These are phyloP conservation scores for Hyaloscypha finlandica DNA, from an alignment of 495 filamentous ascomycete genomes.

Conservation along the genomic window DNA sequence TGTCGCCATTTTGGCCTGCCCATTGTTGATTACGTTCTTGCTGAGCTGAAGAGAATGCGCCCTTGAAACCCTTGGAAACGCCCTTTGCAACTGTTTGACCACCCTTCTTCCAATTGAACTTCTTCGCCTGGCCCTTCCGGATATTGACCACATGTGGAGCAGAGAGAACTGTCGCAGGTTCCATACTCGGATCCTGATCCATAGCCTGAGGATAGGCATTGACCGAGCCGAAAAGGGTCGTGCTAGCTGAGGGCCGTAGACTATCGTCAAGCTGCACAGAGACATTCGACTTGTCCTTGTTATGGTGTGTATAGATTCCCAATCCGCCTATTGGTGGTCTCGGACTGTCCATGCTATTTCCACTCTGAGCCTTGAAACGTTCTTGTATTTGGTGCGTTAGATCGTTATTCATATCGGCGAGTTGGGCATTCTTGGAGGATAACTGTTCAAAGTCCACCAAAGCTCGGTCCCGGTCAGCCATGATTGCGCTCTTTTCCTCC, in stretches of 20 bases:
- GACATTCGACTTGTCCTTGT: slow-evolving; percentile 71
- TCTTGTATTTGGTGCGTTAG: slow-evolving; percentile 92
- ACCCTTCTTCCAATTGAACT: slow-evolving; percentile 98
- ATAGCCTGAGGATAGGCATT: slow-evolving; percentile 30
- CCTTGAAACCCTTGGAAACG: slow-evolving; percentile 89
- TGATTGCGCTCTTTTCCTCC: slow-evolving; percentile 78
- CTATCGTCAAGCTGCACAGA: slow-evolving; percentile 60
- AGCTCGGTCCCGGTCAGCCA: slow-evolving; percentile 83
- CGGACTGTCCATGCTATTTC: slow-evolving; percentile 44
- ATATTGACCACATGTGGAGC: slow-evolving; percentile 92
- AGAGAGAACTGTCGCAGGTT: slow-evolving; percentile 57
- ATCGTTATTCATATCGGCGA: slow-evolving; percentile 92
- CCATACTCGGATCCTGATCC: slow-evolving; percentile 51
- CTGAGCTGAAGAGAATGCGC: slow-evolving; percentile 59
- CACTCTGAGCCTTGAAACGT: slow-evolving; percentile 79
- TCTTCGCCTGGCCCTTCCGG: slow-evolving; percentile 86
- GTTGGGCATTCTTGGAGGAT: slow-evolving; percentile 87
- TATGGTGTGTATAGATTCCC: slow-evolving; percentile 73
- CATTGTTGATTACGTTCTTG: slow-evolving; percentile 41
- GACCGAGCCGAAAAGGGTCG: slow-evolving; percentile 33
- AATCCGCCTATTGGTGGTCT: slow-evolving; percentile 70
- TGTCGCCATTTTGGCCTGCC: slow-evolving; percentile 52
- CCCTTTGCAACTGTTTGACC: slow-evolving; percentile 91
- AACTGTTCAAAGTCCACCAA: slow-evolving; percentile 95
- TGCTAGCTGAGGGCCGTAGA: slow-evolving; percentile 49